These are phyloP conservation scores for Marasmius oreades DNA, from an alignment of 1,284 basidiomycete genomes.

Conservation along the genomic window DNA sequence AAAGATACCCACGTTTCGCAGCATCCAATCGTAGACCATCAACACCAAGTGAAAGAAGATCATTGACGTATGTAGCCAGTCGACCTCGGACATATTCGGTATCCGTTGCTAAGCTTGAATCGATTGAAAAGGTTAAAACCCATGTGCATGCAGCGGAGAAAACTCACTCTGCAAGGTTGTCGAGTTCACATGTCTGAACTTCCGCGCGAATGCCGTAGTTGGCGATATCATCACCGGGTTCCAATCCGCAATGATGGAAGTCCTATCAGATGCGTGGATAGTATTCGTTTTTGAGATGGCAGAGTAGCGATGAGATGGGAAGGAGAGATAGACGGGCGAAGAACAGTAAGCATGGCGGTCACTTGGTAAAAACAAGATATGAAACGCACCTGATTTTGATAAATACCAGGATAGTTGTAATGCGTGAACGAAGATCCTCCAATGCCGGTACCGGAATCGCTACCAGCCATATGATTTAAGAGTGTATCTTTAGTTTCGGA, in stretches of 20 bases:
- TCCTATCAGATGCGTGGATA: constrained; percentile 29
- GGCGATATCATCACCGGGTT: constrained; percentile 49
- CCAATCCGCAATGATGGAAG: constrained; percentile 64
- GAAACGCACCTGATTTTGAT: constrained; percentile 36
- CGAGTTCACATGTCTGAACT: constrained; percentile 60
- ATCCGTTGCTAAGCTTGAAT: constrained; percentile 51
- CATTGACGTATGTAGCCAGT: constrained; percentile 57
- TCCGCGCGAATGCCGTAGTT: constrained; percentile 50
- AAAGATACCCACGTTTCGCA: constrained; percentile 48
- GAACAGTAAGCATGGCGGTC: background rate
- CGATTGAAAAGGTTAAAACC: background rate
- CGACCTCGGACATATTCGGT: constrained; percentile 52
- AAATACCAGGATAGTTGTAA: constrained; percentile 57
- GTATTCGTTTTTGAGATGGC: too few species aligned
- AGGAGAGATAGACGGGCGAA: background rate
- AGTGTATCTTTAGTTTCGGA: constrained; percentile 44
- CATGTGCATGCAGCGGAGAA: background rate
- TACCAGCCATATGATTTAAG: constrained; percentile 63
- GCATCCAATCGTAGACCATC: constrained; percentile 68
- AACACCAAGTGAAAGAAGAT: constrained; percentile 57
- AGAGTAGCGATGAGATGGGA: background rate
- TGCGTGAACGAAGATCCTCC: constrained; percentile 53
- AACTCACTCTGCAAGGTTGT: constrained; percentile 54
- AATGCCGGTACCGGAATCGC: constrained; percentile 45
- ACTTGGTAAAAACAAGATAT: constrained; percentile 3